Evolutionary conservation across 495 filamentous ascomycete genomes (phyloP), one percentile per base, ranked within the genome.

Genomic region (Talaromyces stipitatus): DNA sequence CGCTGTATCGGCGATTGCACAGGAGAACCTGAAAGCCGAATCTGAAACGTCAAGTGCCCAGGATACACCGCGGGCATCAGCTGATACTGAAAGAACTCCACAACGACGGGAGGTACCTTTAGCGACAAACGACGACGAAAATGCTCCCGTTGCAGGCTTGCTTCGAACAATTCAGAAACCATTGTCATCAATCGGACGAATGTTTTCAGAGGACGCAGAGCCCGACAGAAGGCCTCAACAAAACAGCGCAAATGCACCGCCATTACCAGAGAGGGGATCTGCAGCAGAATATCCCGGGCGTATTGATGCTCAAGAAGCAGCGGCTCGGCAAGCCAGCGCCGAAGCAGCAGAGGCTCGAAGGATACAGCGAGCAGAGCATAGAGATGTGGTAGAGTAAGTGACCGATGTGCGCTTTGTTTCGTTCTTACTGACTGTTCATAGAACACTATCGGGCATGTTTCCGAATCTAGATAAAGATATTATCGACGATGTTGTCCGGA

Each of bases 1-100:
- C 6, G 91, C 94, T 8, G 94, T 98, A 11, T 95, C 90, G n/a
- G 89, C 88, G 14, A 97, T 98, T 59, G 92, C 94, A 1, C 91
- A 97, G 69, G 86, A 88, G 62, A 89, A 94, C 61, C 80, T 83
- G 43, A 78, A 82, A 61, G 68, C 73, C 0, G 71, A 79, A 60
- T 29, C 58, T 48, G 50, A 60, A 46, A 28, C 51, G 4, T 26
- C 55, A 9, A 29, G 58, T 7, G 53, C 64, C 16, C 62, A 66
- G n/a, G 72, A 78, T 18, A 77, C 77, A 29, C 74, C 79, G 11
- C 72, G 79, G 28, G 77, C 63, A 64, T 88, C 79, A 4, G 71
- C 77, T 27, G 83, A 86, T 55, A 78, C 75, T 18, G 83, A 82
- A 59, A 70, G 76, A 14, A 73, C 72, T n/a, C 60, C 70, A 5